These are phyloP conservation scores for Beauveria australis DNA, from an alignment of 2,329 filamentous ascomycete genomes.

Conservation along the genomic window DNA sequence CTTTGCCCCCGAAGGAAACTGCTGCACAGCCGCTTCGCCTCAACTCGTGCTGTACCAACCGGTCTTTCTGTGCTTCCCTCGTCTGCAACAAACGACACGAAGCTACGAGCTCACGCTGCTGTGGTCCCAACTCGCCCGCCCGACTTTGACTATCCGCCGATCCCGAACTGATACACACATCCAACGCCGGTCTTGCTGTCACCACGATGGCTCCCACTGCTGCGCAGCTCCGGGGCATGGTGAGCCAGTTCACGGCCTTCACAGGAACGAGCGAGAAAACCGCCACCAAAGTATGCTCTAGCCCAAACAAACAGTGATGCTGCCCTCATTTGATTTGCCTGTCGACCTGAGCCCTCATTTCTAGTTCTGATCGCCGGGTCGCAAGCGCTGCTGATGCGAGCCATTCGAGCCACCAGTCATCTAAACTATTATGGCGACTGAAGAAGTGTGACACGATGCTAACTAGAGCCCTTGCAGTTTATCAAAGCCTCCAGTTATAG, in stretches of 20 bases:
- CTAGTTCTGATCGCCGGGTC: neutral
- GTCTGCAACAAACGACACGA: neutral
- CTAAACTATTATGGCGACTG: neutral
- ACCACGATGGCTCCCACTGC: constrained; percentile 27
- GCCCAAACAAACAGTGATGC: neutral
- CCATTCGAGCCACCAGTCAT: neutral
- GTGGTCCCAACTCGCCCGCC: neutral
- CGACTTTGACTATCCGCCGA: neutral
- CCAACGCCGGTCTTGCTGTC: neutral
- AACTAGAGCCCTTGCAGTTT: constrained; percentile 26
- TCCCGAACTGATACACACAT: neutral
- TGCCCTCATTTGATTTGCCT: neutral
- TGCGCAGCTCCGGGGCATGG: constrained; percentile 32
- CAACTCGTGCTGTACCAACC: neutral
- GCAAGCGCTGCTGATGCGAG: neutral
- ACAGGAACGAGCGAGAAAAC: constrained; percentile 37
- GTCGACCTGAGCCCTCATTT: neutral
- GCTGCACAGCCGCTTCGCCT: neutral
- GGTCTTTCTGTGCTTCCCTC: neutral
- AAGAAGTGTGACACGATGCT: neutral
- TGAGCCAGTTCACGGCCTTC: constrained; percentile 33
- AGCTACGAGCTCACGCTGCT: neutral
- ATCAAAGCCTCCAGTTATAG: constrained; percentile 41
- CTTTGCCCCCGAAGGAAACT: neutral
- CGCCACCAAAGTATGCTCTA: constrained; percentile 35